Evolutionary conservation across 1,284 basidiomycete species (phyloP).

Genomic region (Athelia psychrophila): DNA sequence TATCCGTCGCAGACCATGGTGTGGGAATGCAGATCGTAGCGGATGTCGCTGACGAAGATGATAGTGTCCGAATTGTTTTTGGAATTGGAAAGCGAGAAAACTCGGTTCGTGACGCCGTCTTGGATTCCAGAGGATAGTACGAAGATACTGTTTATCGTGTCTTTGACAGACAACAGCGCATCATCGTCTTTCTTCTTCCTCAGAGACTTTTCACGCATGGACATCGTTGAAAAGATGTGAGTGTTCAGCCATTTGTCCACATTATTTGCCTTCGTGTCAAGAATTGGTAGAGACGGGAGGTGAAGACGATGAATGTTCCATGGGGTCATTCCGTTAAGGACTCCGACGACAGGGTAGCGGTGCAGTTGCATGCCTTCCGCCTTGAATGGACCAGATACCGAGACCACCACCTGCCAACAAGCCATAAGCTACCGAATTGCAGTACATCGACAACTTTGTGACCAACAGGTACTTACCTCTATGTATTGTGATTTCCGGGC

Average conservation of each 20-base stretch:
- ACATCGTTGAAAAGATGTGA: slow-evolving; percentile 28
- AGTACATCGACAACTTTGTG: background rate
- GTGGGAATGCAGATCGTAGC: slow-evolving; percentile 41
- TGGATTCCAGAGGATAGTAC: slow-evolving; percentile 18
- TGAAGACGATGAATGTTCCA: slow-evolving; percentile 42
- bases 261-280: slow-evolving; percentile 17
- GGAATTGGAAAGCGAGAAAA: slow-evolving; percentile 29
- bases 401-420: slow-evolving; percentile 26
- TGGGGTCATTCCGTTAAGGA: slow-evolving; percentile 16
- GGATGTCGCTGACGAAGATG: slow-evolving; percentile 38
- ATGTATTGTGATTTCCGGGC: slow-evolving; percentile 29
- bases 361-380: slow-evolving; percentile 20
- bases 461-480: slow-evolving; percentile 20
- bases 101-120: slow-evolving; percentile 5
- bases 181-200: slow-evolving; percentile 8
- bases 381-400: slow-evolving; percentile 16
- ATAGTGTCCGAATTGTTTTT: slow-evolving; percentile 27
- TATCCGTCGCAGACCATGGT: slow-evolving; percentile 43
- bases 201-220: slow-evolving; percentile 23
- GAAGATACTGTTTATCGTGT: slow-evolving; percentile 28
- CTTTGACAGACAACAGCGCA: slow-evolving; percentile 29
- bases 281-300: slow-evolving; percentile 31
- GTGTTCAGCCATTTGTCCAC: slow-evolving; percentile 24
- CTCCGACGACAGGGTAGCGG: slow-evolving; percentile 28
- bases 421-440: no score